These are phyloP conservation scores for Clarkia xantiana DNA, from an alignment of 345 rosid species.

Conservation along the genomic window DNA sequence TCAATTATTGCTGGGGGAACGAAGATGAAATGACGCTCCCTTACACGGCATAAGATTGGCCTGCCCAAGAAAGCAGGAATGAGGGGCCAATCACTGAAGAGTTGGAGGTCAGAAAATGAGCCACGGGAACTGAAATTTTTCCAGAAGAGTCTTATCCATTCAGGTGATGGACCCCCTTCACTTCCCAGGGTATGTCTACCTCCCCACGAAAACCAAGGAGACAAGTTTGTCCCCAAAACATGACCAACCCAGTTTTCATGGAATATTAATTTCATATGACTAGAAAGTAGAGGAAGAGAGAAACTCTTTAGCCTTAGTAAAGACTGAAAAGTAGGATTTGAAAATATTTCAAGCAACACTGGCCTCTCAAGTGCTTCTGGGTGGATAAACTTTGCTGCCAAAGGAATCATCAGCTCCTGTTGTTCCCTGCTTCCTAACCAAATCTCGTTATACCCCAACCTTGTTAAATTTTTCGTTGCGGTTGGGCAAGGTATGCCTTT, in stretches of 20 bases:
- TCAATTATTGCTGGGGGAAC: slow-evolving; percentile 47
- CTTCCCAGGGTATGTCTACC: slow-evolving; percentile 38
- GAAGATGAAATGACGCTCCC: slow-evolving; percentile 55
- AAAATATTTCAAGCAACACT: slow-evolving; percentile 45
- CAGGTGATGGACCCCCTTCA: slow-evolving; percentile 74
- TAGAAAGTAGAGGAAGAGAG: slow-evolving; percentile 56
- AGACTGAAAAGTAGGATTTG: slow-evolving; percentile 33
- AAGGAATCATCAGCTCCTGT: slow-evolving; percentile 58
- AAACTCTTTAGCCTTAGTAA: slow-evolving; percentile 48
- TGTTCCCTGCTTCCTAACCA: slow-evolving; percentile 86
- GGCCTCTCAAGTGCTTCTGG: slow-evolving; percentile 63
- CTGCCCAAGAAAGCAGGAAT: slow-evolving; percentile 94
- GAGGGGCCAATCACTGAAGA: slow-evolving; percentile 82
- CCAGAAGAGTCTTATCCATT: slow-evolving; percentile 86
- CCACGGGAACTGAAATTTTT: slow-evolving; percentile 47
- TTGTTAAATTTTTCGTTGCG: slow-evolving; percentile 51
- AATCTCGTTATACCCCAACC: slow-evolving; percentile 55
- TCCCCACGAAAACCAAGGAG: slow-evolving; percentile 95
- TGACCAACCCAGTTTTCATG: slow-evolving; percentile 65
- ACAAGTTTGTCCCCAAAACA: slow-evolving; percentile 42
- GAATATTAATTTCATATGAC: slow-evolving; percentile 63
- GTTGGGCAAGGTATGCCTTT: slow-evolving; percentile 82
- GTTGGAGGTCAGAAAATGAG: slow-evolving; percentile 47
- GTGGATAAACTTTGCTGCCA: slow-evolving; percentile 67
- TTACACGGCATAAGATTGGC: slow-evolving; percentile 72